phyloP scores from a whole-genome alignment of 108 stramenopile species.

The Cyclotella cryptica region DNA sequence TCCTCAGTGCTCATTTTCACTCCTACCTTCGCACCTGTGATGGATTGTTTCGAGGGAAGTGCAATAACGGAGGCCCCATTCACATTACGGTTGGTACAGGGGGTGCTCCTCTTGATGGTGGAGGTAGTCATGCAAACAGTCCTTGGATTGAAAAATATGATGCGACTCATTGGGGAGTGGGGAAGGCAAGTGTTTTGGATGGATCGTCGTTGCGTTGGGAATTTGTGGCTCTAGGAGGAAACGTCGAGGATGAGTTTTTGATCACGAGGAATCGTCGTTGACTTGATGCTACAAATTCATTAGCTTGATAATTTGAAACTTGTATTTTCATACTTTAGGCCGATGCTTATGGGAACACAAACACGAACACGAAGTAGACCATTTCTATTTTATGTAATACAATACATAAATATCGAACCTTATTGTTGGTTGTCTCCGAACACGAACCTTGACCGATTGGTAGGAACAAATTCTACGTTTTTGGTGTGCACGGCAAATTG shows the following conservation, averaged over 20 bases:
- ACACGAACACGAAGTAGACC: no score
- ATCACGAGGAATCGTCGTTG: slow-evolving; percentile 27
- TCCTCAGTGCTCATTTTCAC: slow-evolving; percentile 84
- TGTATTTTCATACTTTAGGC: no score
- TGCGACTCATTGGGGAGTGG: slow-evolving; percentile 37
- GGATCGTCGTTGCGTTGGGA: slow-evolving; percentile 52
- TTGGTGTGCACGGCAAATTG: no score
- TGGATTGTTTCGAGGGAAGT: slow-evolving; percentile 61
- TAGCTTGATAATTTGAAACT: no score
- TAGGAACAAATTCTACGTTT: no score
- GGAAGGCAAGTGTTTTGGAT: slow-evolving; percentile 45
- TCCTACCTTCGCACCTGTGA: slow-evolving; percentile 74
- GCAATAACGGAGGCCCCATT: slow-evolving; percentile 62
- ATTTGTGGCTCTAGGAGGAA: slow-evolving; percentile 50
- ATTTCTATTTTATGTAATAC: no score
- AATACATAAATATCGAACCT: no score
- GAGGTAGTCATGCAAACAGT: slow-evolving; percentile 3
- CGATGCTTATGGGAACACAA: no score
- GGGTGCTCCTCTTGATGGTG: slow-evolving; percentile 46
- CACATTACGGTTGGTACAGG: slow-evolving; percentile 75
- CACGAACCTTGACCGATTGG: no score
- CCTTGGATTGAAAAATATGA: slow-evolving; percentile 42
- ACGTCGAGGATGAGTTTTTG: slow-evolving; percentile 54
- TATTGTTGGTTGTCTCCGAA: no score
- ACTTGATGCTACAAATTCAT: no score